phyloP scores from a whole-genome alignment of 2,329 filamentous ascomycete genomes.

The Coniochaeta prunicola region DNA sequence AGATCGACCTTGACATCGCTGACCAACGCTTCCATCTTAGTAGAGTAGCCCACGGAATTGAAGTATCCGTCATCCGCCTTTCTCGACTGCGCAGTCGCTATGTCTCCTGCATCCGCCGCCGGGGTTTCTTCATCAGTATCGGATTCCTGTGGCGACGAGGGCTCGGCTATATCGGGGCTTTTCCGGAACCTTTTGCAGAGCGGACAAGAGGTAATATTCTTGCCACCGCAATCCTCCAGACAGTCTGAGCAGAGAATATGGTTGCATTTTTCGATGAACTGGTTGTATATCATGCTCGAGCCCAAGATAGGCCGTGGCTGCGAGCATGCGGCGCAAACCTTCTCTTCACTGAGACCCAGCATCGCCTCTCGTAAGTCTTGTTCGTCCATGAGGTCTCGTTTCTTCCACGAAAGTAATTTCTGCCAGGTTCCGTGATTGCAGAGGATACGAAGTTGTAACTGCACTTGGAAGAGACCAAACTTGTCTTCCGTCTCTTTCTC shows the following conservation, averaged over 20 bases:
- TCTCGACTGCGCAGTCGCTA: neutral
- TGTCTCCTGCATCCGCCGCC: neutral
- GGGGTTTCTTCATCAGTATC: neutral
- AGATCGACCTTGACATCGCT: slow-evolving; percentile 19
- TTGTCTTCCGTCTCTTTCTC: slow-evolving; percentile 22
- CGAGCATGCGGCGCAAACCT: slow-evolving; percentile 21
- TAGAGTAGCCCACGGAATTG: slow-evolving; percentile 18
- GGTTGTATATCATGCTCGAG: slow-evolving; percentile 9
- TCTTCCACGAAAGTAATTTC: slow-evolving; percentile 33
- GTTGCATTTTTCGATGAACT: slow-evolving; percentile 16
- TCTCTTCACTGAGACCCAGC: slow-evolving; percentile 16
- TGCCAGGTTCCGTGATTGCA: slow-evolving; percentile 45
- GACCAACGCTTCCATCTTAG: slow-evolving; percentile 25
- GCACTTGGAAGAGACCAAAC: slow-evolving; percentile 37
- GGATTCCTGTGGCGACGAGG: neutral
- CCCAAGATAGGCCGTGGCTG: slow-evolving; percentile 24
- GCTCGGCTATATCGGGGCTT: neutral
- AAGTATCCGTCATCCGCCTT: slow-evolving; percentile 16
- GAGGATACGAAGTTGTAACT: slow-evolving; percentile 37
- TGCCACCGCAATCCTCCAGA: slow-evolving; percentile 9
- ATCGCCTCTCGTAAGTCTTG: slow-evolving; percentile 17
- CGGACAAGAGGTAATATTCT: slow-evolving; percentile 13
- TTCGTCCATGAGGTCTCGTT: slow-evolving; percentile 25
- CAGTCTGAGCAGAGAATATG: slow-evolving; percentile 26
- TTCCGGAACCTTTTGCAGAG: slow-evolving; percentile 10